Conservation (phyloP, 2,329 filamentous ascomycete species). For the Fusarium domesticum region DNA sequence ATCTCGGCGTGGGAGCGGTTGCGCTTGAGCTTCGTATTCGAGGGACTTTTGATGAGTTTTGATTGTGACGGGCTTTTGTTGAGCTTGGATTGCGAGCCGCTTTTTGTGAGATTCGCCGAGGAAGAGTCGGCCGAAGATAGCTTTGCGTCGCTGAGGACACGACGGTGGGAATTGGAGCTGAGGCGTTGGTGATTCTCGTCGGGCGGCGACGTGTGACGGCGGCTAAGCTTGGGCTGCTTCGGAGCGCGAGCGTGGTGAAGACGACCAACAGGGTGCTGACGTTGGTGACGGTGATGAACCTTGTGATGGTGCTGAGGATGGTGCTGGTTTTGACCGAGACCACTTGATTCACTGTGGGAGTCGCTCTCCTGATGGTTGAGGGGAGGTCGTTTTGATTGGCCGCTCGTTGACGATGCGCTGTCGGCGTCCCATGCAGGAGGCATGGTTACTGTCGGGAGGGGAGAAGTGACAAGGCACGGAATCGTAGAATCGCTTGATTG, state of each 20-base stretch:
- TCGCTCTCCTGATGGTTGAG: constrained; percentile 38
- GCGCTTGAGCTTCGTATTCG: constrained; percentile 46
- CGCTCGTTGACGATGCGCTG: constrained; percentile 44
- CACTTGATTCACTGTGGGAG: constrained; percentile 31
- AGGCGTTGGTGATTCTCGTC: constrained; percentile 23
- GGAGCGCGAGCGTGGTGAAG: constrained; percentile 51
- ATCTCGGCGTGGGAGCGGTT: constrained; percentile 22
- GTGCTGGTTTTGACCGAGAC: constrained; percentile 31
- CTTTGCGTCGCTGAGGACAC: constrained; percentile 50
- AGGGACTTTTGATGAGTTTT: constrained; percentile 53
- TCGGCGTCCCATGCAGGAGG: constrained; percentile 46
- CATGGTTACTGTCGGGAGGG: constrained; percentile 32
- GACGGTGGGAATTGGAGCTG: constrained; percentile 42
- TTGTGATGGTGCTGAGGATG: constrained; percentile 32
- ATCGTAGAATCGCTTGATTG: constrained; percentile 3
- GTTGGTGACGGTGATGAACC: constrained; percentile 33
- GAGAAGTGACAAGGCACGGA: constrained; percentile 1
- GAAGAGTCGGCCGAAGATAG: constrained; percentile 45
- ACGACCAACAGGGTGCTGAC: constrained; percentile 36
- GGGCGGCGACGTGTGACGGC: constrained; percentile 42
- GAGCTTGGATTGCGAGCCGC: constrained; percentile 52
- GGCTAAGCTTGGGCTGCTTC: constrained; percentile 46
- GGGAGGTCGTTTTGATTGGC: constrained; percentile 56
- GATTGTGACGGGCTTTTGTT: constrained; percentile 42
- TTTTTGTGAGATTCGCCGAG: constrained; percentile 49